Evolutionary conservation across 768 basidiomycete species (phyloP).

Genomic region (Sutorius australiensis): DNA sequence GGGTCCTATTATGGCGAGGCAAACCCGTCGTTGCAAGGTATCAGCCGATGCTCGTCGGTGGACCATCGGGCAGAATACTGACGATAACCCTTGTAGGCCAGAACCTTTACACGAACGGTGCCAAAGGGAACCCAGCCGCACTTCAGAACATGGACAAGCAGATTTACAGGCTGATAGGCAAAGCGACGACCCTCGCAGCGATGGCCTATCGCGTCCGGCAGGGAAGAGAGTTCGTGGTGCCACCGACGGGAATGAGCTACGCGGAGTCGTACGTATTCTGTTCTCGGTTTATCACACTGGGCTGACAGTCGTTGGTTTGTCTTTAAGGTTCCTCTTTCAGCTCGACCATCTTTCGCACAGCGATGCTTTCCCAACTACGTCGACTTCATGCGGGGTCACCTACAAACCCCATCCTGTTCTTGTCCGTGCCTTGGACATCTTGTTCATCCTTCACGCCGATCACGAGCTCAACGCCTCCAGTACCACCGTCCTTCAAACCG

Average conservation of each 20-base stretch:
- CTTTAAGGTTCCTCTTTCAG: constrained; percentile 76
- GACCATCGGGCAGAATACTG: neutral
- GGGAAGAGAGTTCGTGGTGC: constrained; percentile 82
- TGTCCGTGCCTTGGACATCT: constrained; percentile 80
- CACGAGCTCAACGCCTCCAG: constrained; percentile 87
- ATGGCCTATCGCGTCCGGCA: constrained; percentile 94
- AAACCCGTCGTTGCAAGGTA: constrained; percentile 83
- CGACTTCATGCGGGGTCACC: constrained; percentile 46
- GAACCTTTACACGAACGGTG: constrained; percentile 67
- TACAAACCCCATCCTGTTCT: constrained; percentile 83
- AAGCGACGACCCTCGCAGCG: constrained; percentile 86
- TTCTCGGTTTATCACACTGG: neutral
- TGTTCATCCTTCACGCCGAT: constrained; percentile 87
- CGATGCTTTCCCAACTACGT: constrained; percentile 21
- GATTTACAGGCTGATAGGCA: constrained; percentile 84
- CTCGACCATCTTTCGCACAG: constrained; percentile 67
- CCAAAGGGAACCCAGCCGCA: constrained; percentile 60
- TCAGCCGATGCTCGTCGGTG: neutral
- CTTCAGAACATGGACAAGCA: constrained; percentile 88
- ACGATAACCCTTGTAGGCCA: constrained; percentile 49
- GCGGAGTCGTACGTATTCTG: constrained; percentile 61
- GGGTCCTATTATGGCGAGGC: constrained; percentile 87
- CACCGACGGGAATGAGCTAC: constrained; percentile 79
- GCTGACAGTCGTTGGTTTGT: neutral
- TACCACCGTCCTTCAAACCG: constrained; percentile 85